These are phyloP conservation scores for Baudoinia panamericana DNA, from an alignment of 495 filamentous ascomycete genomes.

Conservation along the genomic window DNA sequence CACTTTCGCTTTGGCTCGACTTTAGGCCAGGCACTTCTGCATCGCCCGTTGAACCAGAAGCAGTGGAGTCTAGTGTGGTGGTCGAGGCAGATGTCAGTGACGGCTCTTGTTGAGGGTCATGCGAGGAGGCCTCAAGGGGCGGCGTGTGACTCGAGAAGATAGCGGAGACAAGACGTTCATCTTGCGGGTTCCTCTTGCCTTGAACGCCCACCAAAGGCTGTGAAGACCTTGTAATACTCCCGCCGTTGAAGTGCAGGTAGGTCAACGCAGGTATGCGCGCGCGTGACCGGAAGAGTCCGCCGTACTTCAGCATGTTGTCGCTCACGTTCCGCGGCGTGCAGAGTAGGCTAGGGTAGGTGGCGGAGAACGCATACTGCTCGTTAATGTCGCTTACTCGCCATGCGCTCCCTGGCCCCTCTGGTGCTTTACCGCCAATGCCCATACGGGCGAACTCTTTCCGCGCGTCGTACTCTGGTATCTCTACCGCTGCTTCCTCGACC, in stretches of 20 bases:
- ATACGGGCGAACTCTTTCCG: conserved; percentile 66
- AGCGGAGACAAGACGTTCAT: conserved; percentile 82
- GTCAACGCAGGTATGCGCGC: conserved; percentile 76
- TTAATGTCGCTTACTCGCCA: conserved; percentile 94
- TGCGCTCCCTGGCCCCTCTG: conserved; percentile 42
- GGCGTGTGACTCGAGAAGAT: conserved; percentile 66
- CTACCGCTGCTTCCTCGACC: conserved; percentile 55
- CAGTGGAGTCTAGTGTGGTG: conserved; percentile 1
- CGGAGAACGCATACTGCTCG: conserved; percentile 49
- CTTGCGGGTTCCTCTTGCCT: conserved; percentile 83
- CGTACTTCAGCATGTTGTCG: conserved; percentile 92
- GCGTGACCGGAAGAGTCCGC: conserved; percentile 73
- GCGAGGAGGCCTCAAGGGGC: conserved; percentile 3
- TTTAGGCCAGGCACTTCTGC: conserved; percentile 2
- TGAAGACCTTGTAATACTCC: conserved; percentile 88
- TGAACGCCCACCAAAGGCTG: conserved; percentile 83
- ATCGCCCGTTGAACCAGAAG: conserved; percentile 3
- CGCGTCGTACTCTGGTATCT: conserved; percentile 82
- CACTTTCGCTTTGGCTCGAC: conserved; percentile 25
- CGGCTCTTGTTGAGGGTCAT: conserved; percentile 14
- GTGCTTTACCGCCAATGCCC: conserved; percentile 62
- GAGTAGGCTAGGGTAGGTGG: conserved; percentile 84
- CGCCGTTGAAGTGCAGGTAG: conserved; percentile 95
- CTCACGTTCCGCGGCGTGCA: conserved; percentile 79
- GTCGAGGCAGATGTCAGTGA: conserved; percentile 4